A percentile compares a stretch with the other conserved stretches of the same genome.
phyloP scores from a whole-genome alignment of 2,329 filamentous ascomycete genomes.

The Fusarium sambucinum region DNA sequence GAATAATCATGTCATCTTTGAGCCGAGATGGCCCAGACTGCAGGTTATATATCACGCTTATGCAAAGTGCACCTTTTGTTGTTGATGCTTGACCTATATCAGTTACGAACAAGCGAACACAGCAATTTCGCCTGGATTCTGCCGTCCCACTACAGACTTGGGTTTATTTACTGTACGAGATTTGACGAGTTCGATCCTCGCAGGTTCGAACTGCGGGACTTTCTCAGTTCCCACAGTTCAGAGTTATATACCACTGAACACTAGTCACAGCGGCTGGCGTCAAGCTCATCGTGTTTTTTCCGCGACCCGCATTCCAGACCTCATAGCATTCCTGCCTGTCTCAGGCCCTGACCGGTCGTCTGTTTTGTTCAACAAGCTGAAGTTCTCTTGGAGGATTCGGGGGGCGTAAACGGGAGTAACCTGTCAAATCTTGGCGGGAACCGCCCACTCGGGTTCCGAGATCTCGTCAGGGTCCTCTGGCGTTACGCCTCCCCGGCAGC shows the following conservation, averaged over 20 bases:
- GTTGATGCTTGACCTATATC: neutral
- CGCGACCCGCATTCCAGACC: conserved; percentile 27
- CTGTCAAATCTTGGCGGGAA: conserved; percentile 24
- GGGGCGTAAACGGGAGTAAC: conserved; percentile 10
- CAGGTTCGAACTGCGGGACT: neutral
- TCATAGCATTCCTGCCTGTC: conserved; percentile 21
- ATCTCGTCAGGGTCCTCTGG: conserved; percentile 26
- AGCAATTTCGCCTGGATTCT: neutral
- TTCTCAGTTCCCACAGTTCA: conserved; percentile 5
- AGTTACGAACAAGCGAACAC: neutral
- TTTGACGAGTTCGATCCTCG: neutral
- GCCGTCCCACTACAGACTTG: neutral
- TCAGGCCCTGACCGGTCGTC: conserved; percentile 8
- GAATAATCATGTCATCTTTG: conserved; percentile 16
- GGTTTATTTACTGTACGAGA: neutral
- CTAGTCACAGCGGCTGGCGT: conserved; percentile 14
- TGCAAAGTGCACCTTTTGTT: conserved; percentile 13
- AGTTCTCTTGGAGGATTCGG: neutral
- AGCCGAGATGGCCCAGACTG: conserved; percentile 20
- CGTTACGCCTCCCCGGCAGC: conserved; percentile 19
- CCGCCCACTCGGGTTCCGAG: conserved; percentile 23
- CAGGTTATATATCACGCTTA: conserved; percentile 16
- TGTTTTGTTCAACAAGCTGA: neutral
- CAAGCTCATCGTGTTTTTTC: conserved; percentile 15
- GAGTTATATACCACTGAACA: neutral